phyloP scores from a whole-genome alignment of 2,329 filamentous ascomycete genomes.

The Aspergillus neotritici region DNA sequence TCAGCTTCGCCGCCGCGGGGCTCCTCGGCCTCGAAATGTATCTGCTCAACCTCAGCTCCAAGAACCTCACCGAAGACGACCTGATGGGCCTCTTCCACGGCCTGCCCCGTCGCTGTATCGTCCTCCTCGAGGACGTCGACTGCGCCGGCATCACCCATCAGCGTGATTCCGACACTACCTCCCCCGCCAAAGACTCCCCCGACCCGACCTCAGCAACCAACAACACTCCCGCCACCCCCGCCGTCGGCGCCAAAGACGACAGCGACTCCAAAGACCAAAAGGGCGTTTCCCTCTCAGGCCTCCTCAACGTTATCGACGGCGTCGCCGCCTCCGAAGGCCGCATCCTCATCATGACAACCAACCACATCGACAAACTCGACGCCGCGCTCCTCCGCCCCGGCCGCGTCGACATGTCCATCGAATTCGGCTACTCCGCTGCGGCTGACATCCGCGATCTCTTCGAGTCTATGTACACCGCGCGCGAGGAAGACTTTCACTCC shows the following conservation, averaged over 20 bases:
- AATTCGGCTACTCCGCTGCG: conserved; percentile 44
- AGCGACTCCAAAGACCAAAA: conserved; percentile 15
- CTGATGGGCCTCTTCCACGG: conserved; percentile 59
- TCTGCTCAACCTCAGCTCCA: conserved; percentile 63
- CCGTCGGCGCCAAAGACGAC: conserved; percentile 17
- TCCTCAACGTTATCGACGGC: conserved; percentile 66
- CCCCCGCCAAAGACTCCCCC: background rate
- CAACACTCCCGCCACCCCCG: conserved; percentile 33
- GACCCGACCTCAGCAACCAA: background rate
- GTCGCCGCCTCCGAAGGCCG: conserved; percentile 64
- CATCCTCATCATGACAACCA: conserved; percentile 70
- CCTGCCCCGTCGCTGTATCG: conserved; percentile 64
- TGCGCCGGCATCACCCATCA: conserved; percentile 63
- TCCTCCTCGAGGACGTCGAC: conserved; percentile 72
- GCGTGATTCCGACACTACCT: conserved; percentile 19
- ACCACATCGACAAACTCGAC: conserved; percentile 60
- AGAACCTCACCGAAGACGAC: conserved; percentile 58
- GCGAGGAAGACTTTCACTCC: conserved; percentile 25
- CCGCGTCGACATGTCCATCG: conserved; percentile 59
- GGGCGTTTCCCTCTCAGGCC: conserved; percentile 59
- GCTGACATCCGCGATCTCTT: conserved; percentile 37
- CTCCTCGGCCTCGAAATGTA: conserved; percentile 67
- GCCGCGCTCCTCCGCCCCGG: conserved; percentile 60
- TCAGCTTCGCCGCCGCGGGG: conserved; percentile 65
- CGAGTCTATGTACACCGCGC: conserved; percentile 32